Evolutionary conservation across 1,284 basidiomycete genomes (phyloP).

Genomic region (Tylopilus sp.): DNA sequence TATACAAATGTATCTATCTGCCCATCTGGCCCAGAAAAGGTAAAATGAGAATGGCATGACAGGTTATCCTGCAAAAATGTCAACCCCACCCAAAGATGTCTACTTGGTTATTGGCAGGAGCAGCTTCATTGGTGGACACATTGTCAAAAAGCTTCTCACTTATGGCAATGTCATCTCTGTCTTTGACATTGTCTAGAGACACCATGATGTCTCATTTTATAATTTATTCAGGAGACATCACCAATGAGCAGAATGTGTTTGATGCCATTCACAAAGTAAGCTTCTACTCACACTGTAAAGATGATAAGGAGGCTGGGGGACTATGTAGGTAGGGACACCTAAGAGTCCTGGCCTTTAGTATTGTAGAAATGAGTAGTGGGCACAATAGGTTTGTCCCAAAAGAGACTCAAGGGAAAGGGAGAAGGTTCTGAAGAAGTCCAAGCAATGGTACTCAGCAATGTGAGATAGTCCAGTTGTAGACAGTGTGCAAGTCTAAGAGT

Average conservation of each 20-base stretch:
- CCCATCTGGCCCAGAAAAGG: constrained; percentile 20
- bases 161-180: constrained; percentile 83
- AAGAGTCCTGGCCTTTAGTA: too few relatives aligned
- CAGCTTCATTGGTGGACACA: constrained; percentile 90
- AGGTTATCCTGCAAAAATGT: constrained; percentile 40
- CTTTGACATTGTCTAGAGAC: constrained; percentile 89
- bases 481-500: too few relatives aligned
- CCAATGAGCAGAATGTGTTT: constrained; percentile 73
- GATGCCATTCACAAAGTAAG: constrained; percentile 80
- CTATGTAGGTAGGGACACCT: too few relatives aligned
- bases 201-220: constrained; percentile 85
- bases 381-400: too few relatives aligned
- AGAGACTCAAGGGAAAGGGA: too few relatives aligned
- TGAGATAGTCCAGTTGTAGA: too few relatives aligned
- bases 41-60: constrained; percentile 17
- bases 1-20: constrained; percentile 6
- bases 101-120: constrained; percentile 90
- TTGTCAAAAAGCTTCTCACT: constrained; percentile 81
- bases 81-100: constrained; percentile 51
- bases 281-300: too few relatives aligned
- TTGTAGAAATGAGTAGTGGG: too few relatives aligned
- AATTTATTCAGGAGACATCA: constrained; percentile 88
- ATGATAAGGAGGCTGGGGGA: too few relatives aligned
- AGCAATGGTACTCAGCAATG: too few relatives aligned
- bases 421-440: too few relatives aligned